phyloP scores from a whole-genome alignment of 1,284 basidiomycete genomes.

The Anthracocystis panici-leucophaei region DNA sequence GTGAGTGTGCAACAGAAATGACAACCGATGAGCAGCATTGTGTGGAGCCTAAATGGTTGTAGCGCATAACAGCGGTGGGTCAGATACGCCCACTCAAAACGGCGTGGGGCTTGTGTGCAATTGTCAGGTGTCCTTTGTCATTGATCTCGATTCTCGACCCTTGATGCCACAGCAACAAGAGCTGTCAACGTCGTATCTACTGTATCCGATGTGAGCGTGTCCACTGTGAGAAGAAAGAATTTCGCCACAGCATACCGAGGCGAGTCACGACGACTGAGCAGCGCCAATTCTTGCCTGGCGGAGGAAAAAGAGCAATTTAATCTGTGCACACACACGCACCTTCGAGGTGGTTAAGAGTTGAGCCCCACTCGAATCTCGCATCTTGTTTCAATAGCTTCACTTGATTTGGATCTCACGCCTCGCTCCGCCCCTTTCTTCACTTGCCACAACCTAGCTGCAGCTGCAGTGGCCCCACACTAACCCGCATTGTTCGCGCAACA shows the following conservation, averaged over 20 bases:
- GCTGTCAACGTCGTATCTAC: too few relatives aligned
- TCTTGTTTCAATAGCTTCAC: too few relatives aligned
- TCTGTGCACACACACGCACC: too few relatives aligned
- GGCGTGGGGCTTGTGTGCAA: neutral
- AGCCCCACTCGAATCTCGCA: too few relatives aligned
- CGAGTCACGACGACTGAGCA: too few relatives aligned
- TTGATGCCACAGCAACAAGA: neutral
- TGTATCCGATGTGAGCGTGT: too few relatives aligned
- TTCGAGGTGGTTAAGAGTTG: too few relatives aligned
- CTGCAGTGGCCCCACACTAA: neutral
- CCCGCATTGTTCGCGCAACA: neutral
- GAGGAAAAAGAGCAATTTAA: too few relatives aligned
- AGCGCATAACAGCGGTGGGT: neutral
- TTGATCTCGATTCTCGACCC: neutral
- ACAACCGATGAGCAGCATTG: conserved; percentile 4
- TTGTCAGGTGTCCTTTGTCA: too few relatives aligned
- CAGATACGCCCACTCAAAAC: neutral
- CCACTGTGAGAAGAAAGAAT: too few relatives aligned
- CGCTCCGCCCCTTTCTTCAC: neutral
- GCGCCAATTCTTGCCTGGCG: too few relatives aligned
- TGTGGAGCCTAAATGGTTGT: neutral
- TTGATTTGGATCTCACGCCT: neutral
- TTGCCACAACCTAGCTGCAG: neutral
- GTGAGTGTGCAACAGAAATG: neutral
- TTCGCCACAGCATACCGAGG: too few relatives aligned